phyloP scores from a whole-genome alignment of 2,329 filamentous ascomycete genomes.

The Venturia carpophila region DNA sequence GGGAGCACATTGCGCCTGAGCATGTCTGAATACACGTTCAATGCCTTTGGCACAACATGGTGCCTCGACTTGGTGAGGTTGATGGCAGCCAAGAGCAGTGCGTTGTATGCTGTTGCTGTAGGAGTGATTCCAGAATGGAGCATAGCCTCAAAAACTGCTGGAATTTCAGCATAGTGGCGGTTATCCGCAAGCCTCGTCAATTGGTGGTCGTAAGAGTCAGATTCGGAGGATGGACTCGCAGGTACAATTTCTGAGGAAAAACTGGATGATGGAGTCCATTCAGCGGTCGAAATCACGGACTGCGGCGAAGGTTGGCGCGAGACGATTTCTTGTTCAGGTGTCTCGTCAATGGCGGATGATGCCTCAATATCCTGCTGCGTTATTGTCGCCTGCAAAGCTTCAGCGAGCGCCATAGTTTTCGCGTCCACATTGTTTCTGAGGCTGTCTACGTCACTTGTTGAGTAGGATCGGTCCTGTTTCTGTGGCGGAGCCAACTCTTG shows the following conservation, averaged over 20 bases:
- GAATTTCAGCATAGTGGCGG: constrained; percentile 77
- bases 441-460: constrained; percentile 51
- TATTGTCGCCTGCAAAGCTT: constrained; percentile 49
- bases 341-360: constrained; percentile 28
- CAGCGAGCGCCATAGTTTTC: constrained; percentile 37
- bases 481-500: constrained; percentile 19
- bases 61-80: constrained; percentile 70
- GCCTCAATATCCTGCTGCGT: constrained; percentile 29
- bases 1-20: constrained; percentile 74
- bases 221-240: constrained; percentile 53
- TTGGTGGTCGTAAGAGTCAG: constrained; percentile 67
- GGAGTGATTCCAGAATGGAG: constrained; percentile 74
- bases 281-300: not conserved
- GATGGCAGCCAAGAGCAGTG: constrained; percentile 76
- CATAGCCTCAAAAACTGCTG: constrained; percentile 83
- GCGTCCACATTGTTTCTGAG: constrained; percentile 48
- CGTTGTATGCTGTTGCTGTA: constrained; percentile 82
- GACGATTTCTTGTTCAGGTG: constrained; percentile 25
- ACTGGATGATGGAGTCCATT: constrained; percentile 13
- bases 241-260: constrained; percentile 26
- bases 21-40: constrained; percentile 97
- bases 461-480: constrained; percentile 43
- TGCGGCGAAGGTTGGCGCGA: constrained; percentile 26
- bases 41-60: constrained; percentile 79
- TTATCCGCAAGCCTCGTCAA: constrained; percentile 65